Percentiles rank a stretch among this genome's conserved stretches.
Evolutionary conservation across 2,329 filamentous ascomycete species (phyloP).

Genomic region (Metarhizium anisopliae): DNA sequence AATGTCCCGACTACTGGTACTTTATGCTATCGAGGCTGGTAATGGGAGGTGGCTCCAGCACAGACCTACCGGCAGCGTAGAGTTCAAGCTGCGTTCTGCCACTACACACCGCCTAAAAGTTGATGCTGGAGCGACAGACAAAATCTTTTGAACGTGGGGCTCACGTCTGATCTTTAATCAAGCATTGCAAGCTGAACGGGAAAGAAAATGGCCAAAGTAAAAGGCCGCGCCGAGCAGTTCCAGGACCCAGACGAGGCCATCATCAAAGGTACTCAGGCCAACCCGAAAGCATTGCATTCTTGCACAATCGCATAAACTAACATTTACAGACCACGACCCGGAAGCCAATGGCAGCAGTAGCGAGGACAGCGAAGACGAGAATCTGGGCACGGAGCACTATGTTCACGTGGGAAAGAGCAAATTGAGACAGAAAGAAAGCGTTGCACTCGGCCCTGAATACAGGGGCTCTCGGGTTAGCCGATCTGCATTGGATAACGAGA

Average conservation of each 20-base stretch:
- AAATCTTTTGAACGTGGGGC: conserved; percentile 26
- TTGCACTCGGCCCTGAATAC: conserved; percentile 70
- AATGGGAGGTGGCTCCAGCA: neutral
- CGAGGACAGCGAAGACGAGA: conserved; percentile 38
- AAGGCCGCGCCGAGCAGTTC: conserved; percentile 50
- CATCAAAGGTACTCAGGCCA: conserved; percentile 43
- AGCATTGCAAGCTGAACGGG: conserved; percentile 9
- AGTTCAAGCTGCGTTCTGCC: conserved; percentile 30
- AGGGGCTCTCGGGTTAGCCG: conserved; percentile 68
- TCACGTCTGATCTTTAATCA: neutral
- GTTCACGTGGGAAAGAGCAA: conserved; percentile 75
- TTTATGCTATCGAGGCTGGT: neutral
- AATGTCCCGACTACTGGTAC: no score
- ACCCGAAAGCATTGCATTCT: neutral
- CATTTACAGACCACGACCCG: conserved; percentile 65
- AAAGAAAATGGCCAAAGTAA: conserved; percentile 39
- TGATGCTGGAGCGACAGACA: conserved; percentile 15
- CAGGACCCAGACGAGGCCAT: conserved; percentile 53
- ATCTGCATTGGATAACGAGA: conserved; percentile 51
- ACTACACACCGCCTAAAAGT: conserved; percentile 42
- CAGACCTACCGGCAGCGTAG: neutral
- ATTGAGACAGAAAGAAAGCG: conserved; percentile 61
- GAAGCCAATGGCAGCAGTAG: conserved; percentile 54
- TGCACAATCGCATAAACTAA: neutral
- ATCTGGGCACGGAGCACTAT: conserved; percentile 78